These are phyloP conservation scores for Hymenoscyphus linearis DNA, from an alignment of 2,329 filamentous ascomycete species.

Conservation along the genomic window DNA sequence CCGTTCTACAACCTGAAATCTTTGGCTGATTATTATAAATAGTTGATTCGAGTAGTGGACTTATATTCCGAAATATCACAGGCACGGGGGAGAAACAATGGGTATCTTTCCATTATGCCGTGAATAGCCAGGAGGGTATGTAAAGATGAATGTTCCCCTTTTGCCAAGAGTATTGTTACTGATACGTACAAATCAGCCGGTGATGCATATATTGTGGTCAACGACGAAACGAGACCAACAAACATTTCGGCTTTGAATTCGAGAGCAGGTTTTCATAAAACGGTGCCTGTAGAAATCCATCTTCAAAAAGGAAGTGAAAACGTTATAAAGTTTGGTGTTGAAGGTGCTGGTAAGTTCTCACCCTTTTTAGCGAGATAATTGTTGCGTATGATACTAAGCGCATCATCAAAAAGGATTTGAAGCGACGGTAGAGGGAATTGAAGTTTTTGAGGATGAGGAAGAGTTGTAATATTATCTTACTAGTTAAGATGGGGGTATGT, in stretches of 20 bases:
- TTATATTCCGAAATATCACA: constrained; percentile 36
- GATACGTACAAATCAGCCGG: constrained; percentile 21
- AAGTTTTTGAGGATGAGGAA: constrained; percentile 12
- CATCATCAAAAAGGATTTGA: constrained; percentile 12
- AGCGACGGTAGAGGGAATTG: constrained; percentile 14
- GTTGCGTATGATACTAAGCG: background rate
- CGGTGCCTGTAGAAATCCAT: constrained; percentile 33
- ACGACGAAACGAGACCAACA: constrained; percentile 29
- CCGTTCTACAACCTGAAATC: too few relatives aligned
- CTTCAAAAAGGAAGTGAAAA: constrained; percentile 32
- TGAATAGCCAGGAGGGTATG: constrained; percentile 29
- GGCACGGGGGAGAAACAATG: constrained; percentile 35
- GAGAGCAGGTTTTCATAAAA: constrained; percentile 34
- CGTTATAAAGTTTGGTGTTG: constrained; percentile 33
- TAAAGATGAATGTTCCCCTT: background rate
- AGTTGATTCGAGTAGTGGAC: constrained; percentile 26
- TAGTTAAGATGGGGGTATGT: too few relatives aligned
- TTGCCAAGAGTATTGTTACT: background rate
- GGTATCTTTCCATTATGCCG: constrained; percentile 36
- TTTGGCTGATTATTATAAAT: constrained; percentile 5
- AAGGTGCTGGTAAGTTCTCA: constrained; percentile 27
- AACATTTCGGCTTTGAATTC: constrained; percentile 36
- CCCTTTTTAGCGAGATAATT: background rate
- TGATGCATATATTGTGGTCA: constrained; percentile 34
- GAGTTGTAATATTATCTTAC: background rate